Evolutionary conservation across 495 filamentous ascomycete genomes (phyloP).

Genomic region (Aspergillus heteromorphus): DNA sequence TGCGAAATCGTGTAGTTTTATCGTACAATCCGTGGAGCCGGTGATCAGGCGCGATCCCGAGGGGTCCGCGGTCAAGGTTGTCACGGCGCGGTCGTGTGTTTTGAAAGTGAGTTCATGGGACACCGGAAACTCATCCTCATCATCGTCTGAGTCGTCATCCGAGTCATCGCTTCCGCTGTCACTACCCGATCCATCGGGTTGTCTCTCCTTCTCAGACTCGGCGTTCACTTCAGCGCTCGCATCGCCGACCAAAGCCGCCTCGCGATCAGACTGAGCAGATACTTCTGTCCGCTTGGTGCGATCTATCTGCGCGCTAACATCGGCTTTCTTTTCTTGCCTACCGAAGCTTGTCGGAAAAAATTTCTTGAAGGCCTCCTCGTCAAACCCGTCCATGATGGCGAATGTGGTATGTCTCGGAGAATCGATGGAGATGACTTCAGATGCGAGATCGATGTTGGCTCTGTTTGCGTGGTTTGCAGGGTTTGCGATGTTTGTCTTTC

Average conservation of each 20-base stretch:
- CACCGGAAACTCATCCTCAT: constrained; percentile 86
- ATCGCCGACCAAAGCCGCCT: constrained; percentile 15
- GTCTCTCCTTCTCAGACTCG: constrained; percentile 17
- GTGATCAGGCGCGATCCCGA: constrained; percentile 80
- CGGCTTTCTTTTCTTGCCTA: constrained; percentile 65
- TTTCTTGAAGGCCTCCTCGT: constrained; percentile 76
- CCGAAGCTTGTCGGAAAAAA: constrained; percentile 85
- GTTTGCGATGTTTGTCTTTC: constrained; percentile 37
- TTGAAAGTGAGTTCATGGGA: constrained; percentile 90
- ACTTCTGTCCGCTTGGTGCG: constrained; percentile 58
- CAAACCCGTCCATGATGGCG: constrained; percentile 54
- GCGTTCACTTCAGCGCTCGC: constrained; percentile 7
- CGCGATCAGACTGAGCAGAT: constrained; percentile 21
- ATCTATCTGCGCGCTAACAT: constrained; percentile 75
- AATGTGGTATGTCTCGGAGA: neutral
- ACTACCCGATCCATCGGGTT: constrained; percentile 27
- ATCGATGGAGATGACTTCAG: constrained; percentile 7
- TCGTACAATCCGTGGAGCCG: constrained; percentile 81
- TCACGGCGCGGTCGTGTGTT: constrained; percentile 86
- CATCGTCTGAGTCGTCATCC: constrained; percentile 54
- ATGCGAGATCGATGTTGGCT: constrained; percentile 4
- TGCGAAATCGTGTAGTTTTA: constrained; percentile 92
- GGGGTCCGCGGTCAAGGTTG: constrained; percentile 75
- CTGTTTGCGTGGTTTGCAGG: constrained; percentile 20
- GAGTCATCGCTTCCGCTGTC: constrained; percentile 25